A percentile compares a stretch with the other conserved stretches of the same genome.
phyloP scores from a whole-genome alignment of 1,284 basidiomycete genomes.

The Ustilago hordei region DNA sequence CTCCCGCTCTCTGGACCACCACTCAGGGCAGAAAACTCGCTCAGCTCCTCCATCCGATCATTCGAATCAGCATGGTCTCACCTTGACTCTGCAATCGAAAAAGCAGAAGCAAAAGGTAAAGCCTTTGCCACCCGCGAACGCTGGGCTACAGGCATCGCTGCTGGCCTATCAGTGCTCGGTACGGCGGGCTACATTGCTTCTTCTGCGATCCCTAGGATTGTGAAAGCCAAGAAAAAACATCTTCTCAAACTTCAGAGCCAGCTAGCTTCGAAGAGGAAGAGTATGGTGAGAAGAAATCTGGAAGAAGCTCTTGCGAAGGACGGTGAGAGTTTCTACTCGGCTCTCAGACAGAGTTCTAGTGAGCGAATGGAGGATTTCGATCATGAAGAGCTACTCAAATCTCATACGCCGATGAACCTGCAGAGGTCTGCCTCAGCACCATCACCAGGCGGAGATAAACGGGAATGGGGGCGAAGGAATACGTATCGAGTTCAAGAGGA shows the following conservation, averaged over 20 bases:
- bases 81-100: constrained; percentile 13
- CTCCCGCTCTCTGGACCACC: neutral
- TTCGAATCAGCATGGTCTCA: constrained; percentile 13
- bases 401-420: neutral
- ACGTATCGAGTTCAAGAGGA: neutral
- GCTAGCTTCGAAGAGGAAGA: neutral
- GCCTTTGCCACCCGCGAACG: neutral
- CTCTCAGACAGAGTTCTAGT: constrained; percentile 9
- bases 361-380: constrained; percentile 5
- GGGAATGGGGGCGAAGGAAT: neutral
- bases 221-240: neutral
- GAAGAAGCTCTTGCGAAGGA: neutral
- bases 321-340: constrained; percentile 8
- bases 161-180: constrained; percentile 5
- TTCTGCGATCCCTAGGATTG: constrained; percentile 5
- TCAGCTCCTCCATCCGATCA: neutral
- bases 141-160: constrained; percentile 1
- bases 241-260: neutral
- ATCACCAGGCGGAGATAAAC: neutral
- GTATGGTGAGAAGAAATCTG: neutral
- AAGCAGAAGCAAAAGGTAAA: neutral
- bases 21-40: neutral
- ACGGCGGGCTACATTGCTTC: constrained; percentile 14
- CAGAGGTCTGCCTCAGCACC: neutral
- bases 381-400: neutral